Percentiles rank a stretch among this genome's conserved stretches.
Evolutionary conservation across 2,329 filamentous ascomycete genomes (phyloP).

Genomic region (Sclerotinia glacialis): DNA sequence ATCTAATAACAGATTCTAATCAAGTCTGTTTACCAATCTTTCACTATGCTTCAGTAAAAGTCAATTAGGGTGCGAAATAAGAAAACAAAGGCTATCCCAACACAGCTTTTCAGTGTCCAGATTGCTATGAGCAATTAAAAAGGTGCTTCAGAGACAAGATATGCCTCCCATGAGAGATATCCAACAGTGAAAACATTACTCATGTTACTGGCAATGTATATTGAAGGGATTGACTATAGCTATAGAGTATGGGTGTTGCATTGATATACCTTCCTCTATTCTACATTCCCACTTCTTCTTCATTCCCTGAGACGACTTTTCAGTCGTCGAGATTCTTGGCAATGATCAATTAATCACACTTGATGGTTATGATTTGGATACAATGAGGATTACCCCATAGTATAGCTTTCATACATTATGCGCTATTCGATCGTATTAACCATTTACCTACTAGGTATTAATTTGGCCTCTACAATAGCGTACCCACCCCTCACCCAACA

Average conservation of each 20-base stretch:
- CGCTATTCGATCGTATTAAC: neutral
- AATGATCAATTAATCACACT: neutral
- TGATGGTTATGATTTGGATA: neutral
- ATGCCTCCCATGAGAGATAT: too few species aligned
- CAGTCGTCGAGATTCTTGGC: neutral
- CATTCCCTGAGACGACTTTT: neutral
- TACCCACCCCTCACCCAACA: neutral
- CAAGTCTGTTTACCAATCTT: constrained; percentile 1
- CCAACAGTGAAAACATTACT: neutral
- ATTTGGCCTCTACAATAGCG: neutral
- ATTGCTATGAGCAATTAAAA: neutral
- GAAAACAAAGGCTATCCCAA: neutral
- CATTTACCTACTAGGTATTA: neutral
- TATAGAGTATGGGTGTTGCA: neutral
- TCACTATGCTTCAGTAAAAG: neutral
- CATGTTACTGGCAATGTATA: neutral
- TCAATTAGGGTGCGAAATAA: neutral
- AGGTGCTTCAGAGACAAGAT: neutral
- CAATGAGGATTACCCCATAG: neutral
- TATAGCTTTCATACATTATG: neutral
- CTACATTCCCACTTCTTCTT: neutral
- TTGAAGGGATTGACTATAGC: neutral
- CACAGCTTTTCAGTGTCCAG: neutral
- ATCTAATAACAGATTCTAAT: neutral
- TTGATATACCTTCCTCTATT: neutral